Base-by-base conservation (phyloP, 495 filamentous ascomycete species). In the Aspergillus baeticus region DNA sequence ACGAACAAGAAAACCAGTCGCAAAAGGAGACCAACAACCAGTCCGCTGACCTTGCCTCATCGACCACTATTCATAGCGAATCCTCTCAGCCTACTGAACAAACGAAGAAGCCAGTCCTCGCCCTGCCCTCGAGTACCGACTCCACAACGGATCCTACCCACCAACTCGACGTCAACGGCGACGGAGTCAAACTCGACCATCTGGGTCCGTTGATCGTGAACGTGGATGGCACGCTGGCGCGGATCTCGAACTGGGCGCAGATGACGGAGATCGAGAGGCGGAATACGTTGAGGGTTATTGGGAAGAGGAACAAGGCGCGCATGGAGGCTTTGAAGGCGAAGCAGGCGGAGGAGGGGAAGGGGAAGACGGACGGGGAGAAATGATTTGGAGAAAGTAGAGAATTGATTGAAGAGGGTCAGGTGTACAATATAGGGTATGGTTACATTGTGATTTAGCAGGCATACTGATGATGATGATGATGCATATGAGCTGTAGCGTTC, bases 171-270 rank as follows among this genome's bases (percentile, higher is more conserved):
- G 64, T 87, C 1, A 74, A 77, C 42, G 74, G 75, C 5, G 71
- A 67, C 42, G 69, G 70, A 17, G 72, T 84, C 2, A 76, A 71
- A 14, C 68, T 87, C 0, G 83, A 86, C 63, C 75, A 81, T 51
- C 66, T 89, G 0, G 86, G 86, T 0, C 86, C 86, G 3, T 77
- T 88, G 68, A 83, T 89, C 1, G 82, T 89, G n/a, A 85, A 85
- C 60, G 64, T 73, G 35, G 84, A 89, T 68, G 86, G 86, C 13
- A 81, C 82, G 17, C 64, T 87, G 33, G 81, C 82, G 60, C 80
- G 84, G 17, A 85, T 89, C 56, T 62, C 77, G 53, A 89, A 89
- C 69, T 89, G 86, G 86, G 72, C 67, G 26, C 71, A 84, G 60
- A 87, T 89, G 86, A 72, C 77, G 11, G 84, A 81, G 15, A 77